Evolutionary conservation across 2,329 filamentous ascomycete species (phyloP).

Genomic region (Penicillium sp.): DNA sequence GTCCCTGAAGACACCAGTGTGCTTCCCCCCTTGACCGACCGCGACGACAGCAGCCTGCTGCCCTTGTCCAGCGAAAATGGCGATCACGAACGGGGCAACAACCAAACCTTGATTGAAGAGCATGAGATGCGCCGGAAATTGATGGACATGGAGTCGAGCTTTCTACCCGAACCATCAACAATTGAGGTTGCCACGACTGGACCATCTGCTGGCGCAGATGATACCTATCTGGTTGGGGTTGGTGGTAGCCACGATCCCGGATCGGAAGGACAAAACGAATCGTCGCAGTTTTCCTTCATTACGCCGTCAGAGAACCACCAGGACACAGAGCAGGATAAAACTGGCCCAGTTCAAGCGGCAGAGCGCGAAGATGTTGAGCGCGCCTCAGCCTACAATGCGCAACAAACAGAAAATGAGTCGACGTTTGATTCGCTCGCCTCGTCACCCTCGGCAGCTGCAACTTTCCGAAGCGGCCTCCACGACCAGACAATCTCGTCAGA

Average conservation of each 20-base stretch:
- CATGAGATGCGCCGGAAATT: slow-evolving; percentile 63
- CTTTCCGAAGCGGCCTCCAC: slow-evolving; percentile 44
- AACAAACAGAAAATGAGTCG: slow-evolving; percentile 39
- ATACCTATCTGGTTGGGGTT: slow-evolving; percentile 50
- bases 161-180: slow-evolving; percentile 60
- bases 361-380: slow-evolving; percentile 23
- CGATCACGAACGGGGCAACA: slow-evolving; percentile 39
- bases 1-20: slow-evolving; percentile 33
- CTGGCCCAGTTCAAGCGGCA: slow-evolving; percentile 1
- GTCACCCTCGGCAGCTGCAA: slow-evolving; percentile 50
- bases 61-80: slow-evolving; percentile 37
- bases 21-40: slow-evolving; percentile 38
- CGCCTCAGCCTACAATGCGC: slow-evolving; percentile 19
- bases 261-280: slow-evolving; percentile 22
- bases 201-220: slow-evolving; percentile 40
- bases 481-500: slow-evolving; percentile 38
- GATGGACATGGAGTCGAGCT: slow-evolving; percentile 67
- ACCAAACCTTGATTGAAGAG: slow-evolving; percentile 56
- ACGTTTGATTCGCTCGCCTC: slow-evolving; percentile 48
- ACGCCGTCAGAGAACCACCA: slow-evolving; percentile 28
- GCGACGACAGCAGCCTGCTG: slow-evolving; percentile 39
- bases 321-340: slow-evolving; percentile 11
- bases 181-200: slow-evolving; percentile 40
- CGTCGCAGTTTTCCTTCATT: slow-evolving; percentile 32
- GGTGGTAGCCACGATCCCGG: slow-evolving; percentile 28